Percentiles rank a stretch among this genome's conserved stretches.
Conservation (phyloP, 352 stramenopile genomes). For the Phytopythium delawarense region DNA sequence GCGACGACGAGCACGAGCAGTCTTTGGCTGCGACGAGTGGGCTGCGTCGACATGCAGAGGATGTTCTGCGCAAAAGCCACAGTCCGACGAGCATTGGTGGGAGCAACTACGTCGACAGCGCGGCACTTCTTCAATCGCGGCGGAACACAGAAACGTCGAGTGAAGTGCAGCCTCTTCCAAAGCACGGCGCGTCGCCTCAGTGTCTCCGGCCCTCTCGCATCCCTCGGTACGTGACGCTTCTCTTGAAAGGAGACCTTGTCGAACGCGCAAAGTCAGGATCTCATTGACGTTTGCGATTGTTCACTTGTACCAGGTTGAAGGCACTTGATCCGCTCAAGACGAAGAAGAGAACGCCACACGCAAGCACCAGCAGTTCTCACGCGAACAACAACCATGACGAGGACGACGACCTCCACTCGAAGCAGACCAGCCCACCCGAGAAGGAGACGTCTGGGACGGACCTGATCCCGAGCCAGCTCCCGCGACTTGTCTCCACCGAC, state of each 20-base stretch:
- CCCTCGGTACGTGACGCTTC: slow-evolving; percentile 14
- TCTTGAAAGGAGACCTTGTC: background rate
- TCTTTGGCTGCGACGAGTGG: background rate
- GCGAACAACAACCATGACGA: slow-evolving; percentile 1
- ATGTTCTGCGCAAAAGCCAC: background rate
- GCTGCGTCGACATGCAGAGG: background rate
- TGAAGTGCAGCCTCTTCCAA: background rate
- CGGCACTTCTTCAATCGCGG: background rate
- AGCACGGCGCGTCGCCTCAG: slow-evolving; percentile 6
- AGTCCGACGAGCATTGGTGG: background rate
- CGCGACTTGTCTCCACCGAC: background rate
- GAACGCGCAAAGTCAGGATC: background rate
- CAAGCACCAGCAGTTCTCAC: background rate
- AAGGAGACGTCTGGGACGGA: background rate
- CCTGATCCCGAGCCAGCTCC: background rate
- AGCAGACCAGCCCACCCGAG: background rate
- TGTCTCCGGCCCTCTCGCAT: slow-evolving; percentile 13
- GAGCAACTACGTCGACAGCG: background rate
- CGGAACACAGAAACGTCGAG: background rate
- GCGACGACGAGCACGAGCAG: background rate
- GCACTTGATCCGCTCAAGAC: slow-evolving; percentile 26
- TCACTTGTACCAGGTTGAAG: slow-evolving; percentile 27
- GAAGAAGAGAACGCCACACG: slow-evolving; percentile 6
- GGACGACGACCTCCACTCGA: background rate
- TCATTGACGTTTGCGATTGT: background rate